These are phyloP conservation scores for Fusarium globosum DNA, from an alignment of 2,329 filamentous ascomycete genomes.

Conservation along the genomic window DNA sequence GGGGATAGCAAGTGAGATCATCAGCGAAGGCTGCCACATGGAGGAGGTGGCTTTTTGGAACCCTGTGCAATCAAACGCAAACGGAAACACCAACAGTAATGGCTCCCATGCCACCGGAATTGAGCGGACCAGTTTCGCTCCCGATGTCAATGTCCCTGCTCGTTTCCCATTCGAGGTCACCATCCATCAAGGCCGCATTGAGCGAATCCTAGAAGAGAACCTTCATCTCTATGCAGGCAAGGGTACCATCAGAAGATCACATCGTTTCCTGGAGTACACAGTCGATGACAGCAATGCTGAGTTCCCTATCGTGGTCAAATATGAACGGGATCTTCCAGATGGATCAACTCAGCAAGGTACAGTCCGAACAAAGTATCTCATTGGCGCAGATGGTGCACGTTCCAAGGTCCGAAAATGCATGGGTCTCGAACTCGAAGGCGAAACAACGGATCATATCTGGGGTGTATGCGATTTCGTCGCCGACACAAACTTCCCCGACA, in stretches of 20 bases:
- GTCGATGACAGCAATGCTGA: not conserved
- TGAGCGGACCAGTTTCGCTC: slow-evolving; percentile 11
- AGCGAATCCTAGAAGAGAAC: slow-evolving; percentile 17
- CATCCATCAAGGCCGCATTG: slow-evolving; percentile 19
- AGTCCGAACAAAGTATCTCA: slow-evolving; percentile 8
- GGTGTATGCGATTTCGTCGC: slow-evolving; percentile 21
- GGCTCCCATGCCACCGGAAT: not conserved
- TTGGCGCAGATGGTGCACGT: slow-evolving; percentile 13
- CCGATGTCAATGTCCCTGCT: slow-evolving; percentile 12
- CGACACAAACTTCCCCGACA: slow-evolving; percentile 19
- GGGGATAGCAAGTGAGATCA: slow-evolving; percentile 12
- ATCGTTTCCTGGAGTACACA: slow-evolving; percentile 13
- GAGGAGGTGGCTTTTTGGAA: slow-evolving; percentile 26
- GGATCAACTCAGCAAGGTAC: not conserved
- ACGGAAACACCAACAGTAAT: not conserved
- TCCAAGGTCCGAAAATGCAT: slow-evolving; percentile 16
- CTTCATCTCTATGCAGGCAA: slow-evolving; percentile 2
- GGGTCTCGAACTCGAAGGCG: slow-evolving; percentile 16
- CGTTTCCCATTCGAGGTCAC: slow-evolving; percentile 12
- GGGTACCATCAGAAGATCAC: not conserved
- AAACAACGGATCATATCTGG: slow-evolving; percentile 22
- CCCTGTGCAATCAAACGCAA: not conserved
- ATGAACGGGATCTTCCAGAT: not conserved
- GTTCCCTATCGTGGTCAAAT: slow-evolving; percentile 1
- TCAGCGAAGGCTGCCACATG: slow-evolving; percentile 22